Conservation (phyloP, 306 rosid genomes). For the Cicer judaicum region DNA sequence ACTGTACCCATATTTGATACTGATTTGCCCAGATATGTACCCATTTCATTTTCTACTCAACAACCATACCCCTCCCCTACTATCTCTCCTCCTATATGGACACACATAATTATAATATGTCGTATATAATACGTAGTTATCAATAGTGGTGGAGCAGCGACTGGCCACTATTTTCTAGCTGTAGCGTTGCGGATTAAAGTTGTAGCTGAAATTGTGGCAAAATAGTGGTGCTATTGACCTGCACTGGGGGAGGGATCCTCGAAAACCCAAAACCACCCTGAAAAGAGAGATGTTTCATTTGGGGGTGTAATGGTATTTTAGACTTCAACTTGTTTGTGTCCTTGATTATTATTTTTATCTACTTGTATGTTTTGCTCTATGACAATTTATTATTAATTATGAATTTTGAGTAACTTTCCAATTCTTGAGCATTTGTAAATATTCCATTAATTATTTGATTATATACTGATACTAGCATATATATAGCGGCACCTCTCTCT, state of each 20-base stretch:
- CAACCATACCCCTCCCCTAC: neutral
- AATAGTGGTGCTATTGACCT: neutral
- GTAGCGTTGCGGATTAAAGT: neutral
- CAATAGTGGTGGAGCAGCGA: neutral
- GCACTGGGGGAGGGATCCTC: neutral
- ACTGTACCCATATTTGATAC: neutral
- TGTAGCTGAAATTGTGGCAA: neutral
- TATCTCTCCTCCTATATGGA: neutral
- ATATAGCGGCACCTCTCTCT: neutral
- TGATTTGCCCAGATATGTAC: neutral
- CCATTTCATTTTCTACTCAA: neutral
- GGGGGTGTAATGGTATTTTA: neutral
- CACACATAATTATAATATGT: neutral
- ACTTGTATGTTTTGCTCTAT: neutral
- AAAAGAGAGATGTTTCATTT: neutral
- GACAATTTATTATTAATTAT: no score
- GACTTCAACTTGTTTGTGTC: neutral
- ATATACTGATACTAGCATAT: no score
- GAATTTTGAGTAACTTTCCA: no score
- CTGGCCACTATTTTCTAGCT: neutral
- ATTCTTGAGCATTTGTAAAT: no score
- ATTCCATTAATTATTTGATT: no score
- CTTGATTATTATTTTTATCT: neutral
- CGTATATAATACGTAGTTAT: neutral
- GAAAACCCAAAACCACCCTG: neutral